A percentile compares a stretch with the other conserved stretches of the same genome.
These are phyloP conservation scores for Termitomyces sp. DNA, from an alignment of 1,284 basidiomycete genomes.

Conservation along the genomic window DNA sequence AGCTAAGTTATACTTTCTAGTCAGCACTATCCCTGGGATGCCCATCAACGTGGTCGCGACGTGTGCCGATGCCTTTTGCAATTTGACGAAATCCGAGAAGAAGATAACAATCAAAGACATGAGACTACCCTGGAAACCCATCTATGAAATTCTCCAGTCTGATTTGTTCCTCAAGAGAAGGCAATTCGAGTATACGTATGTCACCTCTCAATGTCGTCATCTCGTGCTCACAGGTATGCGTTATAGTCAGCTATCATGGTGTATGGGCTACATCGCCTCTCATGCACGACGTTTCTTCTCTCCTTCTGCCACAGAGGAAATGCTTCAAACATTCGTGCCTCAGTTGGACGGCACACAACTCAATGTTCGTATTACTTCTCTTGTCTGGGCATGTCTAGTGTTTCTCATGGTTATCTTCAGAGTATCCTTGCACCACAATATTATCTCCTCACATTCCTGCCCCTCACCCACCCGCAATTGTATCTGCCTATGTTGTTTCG, in stretches of 20 bases:
- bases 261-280: slow-evolving; percentile 83
- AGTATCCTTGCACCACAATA: slow-evolving; percentile 76
- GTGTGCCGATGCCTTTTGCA: slow-evolving; percentile 54
- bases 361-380: slow-evolving; percentile 47
- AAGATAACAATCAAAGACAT: slow-evolving; percentile 78
- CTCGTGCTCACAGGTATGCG: background rate
- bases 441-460: slow-evolving; percentile 78
- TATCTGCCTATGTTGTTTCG: slow-evolving; percentile 81
- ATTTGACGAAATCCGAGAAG: slow-evolving; percentile 63
- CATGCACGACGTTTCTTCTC: slow-evolving; percentile 85
- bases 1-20: slow-evolving; percentile 76
- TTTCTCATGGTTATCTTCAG: slow-evolving; percentile 32
- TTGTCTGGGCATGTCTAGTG: background rate
- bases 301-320: slow-evolving; percentile 82
- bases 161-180: slow-evolving; percentile 82
- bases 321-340: slow-evolving; percentile 81
- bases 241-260: slow-evolving; percentile 72
- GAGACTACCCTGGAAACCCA: slow-evolving; percentile 83
- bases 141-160: slow-evolving; percentile 75
- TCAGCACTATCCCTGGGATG: slow-evolving; percentile 61
- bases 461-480: slow-evolving; percentile 71
- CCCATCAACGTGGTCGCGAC: slow-evolving; percentile 52
- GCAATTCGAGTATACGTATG: slow-evolving; percentile 76
- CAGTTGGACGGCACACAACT: slow-evolving; percentile 70
- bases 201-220: slow-evolving; percentile 14